Conservation (phyloP, 192 early-diverging fungal genomes). For the Glomus cerebriforme region DNA sequence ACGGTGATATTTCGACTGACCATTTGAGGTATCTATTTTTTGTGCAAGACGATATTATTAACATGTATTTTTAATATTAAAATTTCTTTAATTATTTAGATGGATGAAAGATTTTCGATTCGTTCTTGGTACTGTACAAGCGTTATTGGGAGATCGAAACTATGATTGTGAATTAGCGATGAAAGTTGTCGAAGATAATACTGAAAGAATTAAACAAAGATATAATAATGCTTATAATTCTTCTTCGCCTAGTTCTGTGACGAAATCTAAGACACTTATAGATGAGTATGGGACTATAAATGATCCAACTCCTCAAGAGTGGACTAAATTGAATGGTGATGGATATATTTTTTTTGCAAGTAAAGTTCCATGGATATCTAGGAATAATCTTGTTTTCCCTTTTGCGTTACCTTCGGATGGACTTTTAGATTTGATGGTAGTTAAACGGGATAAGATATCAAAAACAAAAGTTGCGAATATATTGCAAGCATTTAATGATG, state of each 20-base stretch:
- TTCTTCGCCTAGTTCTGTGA: neutral
- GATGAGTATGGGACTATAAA: conserved; percentile 38
- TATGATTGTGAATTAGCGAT: conserved; percentile 46
- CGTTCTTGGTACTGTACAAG: conserved; percentile 45
- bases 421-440: conserved; percentile 50
- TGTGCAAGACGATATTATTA: neutral
- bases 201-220: conserved; percentile 38
- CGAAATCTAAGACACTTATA: conserved; percentile 25
- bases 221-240: conserved; percentile 34
- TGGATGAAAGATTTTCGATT: conserved; percentile 61
- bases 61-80: neutral
- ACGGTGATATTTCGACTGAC: conserved; percentile 61
- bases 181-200: conserved; percentile 47
- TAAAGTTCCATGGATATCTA: conserved; percentile 53
- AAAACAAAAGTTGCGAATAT: conserved; percentile 38
- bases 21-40: conserved; percentile 40
- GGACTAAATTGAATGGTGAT: conserved; percentile 48
- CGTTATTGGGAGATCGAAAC: conserved; percentile 40
- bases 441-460: conserved; percentile 37
- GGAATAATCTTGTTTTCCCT: conserved; percentile 48
- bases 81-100: conserved; percentile 14
- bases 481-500: conserved; percentile 49
- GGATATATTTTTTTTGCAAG: conserved; percentile 46
- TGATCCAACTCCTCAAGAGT: conserved; percentile 42
- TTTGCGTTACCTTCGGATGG: conserved; percentile 58